Conservation (phyloP, 345 rosid species). For the Citrus cavaleriei region DNA sequence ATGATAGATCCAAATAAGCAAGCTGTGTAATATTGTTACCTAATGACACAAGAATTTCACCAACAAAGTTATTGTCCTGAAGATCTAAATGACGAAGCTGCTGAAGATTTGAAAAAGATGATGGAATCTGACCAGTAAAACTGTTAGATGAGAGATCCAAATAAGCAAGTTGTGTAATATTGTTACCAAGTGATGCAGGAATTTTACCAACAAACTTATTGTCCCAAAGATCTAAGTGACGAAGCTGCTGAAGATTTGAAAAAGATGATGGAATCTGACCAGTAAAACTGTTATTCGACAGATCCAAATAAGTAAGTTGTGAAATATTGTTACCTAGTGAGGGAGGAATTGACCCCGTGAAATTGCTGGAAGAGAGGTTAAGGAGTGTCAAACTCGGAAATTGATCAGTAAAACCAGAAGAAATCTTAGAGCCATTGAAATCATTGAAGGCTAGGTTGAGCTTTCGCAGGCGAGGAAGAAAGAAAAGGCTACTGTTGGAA, state of each 20-base stretch:
- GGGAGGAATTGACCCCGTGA: no score
- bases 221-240: no score
- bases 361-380: no score
- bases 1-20: background rate
- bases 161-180: no score
- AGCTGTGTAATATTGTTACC: background rate
- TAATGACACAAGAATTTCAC: slow-evolving; percentile 1
- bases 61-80: background rate
- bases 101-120: background rate
- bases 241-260: no score
- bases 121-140: slow-evolving; percentile 14
- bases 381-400: no score
- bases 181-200: no score
- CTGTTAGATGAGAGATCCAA: slow-evolving; percentile 1
- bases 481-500: no score
- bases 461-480: no score
- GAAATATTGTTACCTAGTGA: background rate
- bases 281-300: background rate
- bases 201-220: no score
- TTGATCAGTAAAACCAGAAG: no score
- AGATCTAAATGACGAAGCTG: background rate
- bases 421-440: background rate
- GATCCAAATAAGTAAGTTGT: background rate
- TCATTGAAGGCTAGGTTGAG: background rate
- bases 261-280: background rate